A percentile compares a stretch with the other conserved stretches of the same genome.
Evolutionary conservation across 2,329 filamentous ascomycete genomes (phyloP).

Genomic region (Claviceps monticola): DNA sequence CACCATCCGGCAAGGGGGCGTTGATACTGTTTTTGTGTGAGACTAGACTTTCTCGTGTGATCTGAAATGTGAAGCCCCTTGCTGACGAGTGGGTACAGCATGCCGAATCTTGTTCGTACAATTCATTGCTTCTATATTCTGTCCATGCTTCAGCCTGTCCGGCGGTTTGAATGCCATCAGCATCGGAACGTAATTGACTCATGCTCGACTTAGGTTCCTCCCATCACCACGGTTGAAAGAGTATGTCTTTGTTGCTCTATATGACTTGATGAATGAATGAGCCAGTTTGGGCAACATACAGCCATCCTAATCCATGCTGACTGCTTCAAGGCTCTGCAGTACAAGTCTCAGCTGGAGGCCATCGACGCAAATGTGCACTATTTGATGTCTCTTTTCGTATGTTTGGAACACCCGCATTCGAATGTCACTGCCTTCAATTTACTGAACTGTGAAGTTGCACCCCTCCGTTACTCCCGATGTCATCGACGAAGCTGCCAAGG

Average conservation of each 20-base stretch:
- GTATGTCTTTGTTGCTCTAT: slow-evolving; percentile 5
- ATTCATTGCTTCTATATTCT: neutral
- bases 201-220: slow-evolving; percentile 24
- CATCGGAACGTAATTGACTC: neutral
- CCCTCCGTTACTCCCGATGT: slow-evolving; percentile 50
- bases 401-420: neutral
- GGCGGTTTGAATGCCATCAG: neutral
- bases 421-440: neutral
- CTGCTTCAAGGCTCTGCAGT: slow-evolving; percentile 46
- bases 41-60: neutral
- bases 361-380: slow-evolving; percentile 50
- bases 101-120: slow-evolving; percentile 44
- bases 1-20: slow-evolving; percentile 43
- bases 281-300: no score
- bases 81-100: slow-evolving; percentile 13
- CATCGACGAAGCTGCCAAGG: slow-evolving; percentile 58
- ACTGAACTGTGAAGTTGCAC: slow-evolving; percentile 29
- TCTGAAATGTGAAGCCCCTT: neutral
- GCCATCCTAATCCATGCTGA: neutral
- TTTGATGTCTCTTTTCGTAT: slow-evolving; percentile 44
- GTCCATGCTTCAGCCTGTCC: neutral
- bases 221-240: slow-evolving; percentile 41
- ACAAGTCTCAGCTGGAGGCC: slow-evolving; percentile 45
- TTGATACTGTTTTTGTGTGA: slow-evolving; percentile 44
- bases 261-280: neutral